Evolutionary conservation across 140 eudicot genomes (phyloP).

Genomic region (Stevia rebaudiana): DNA sequence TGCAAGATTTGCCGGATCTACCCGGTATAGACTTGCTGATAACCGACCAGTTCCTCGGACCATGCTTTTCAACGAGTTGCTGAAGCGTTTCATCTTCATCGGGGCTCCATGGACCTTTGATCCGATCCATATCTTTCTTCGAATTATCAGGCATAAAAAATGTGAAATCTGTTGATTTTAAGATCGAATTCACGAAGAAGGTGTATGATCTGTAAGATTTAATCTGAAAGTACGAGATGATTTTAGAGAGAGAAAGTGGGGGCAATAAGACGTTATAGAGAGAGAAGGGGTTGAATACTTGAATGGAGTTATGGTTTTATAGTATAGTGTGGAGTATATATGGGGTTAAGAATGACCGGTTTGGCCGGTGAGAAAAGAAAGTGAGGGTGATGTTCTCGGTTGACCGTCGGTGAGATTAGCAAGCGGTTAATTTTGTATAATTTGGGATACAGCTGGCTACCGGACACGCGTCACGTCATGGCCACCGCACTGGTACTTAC

Average conservation of each 20-base stretch:
- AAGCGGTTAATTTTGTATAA: slow-evolving; percentile 57
- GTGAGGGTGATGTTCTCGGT: slow-evolving; percentile 19
- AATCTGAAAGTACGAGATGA: neutral
- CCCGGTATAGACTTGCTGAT: slow-evolving; percentile 48
- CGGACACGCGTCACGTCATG: slow-evolving; percentile 72
- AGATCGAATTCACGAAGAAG: neutral
- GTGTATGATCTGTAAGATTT: neutral
- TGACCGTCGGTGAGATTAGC: slow-evolving; percentile 27
- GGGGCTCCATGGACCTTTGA: slow-evolving; percentile 59
- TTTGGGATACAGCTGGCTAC: slow-evolving; percentile 81
- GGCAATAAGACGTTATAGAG: neutral
- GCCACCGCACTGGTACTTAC: slow-evolving; percentile 42
- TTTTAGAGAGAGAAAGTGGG: slow-evolving; percentile 16
- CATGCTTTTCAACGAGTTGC: slow-evolving; percentile 36
- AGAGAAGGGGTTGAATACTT: neutral
- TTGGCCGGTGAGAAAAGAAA: slow-evolving; percentile 22
- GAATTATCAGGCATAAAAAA: slow-evolving; percentile 2
- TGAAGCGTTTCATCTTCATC: slow-evolving; percentile 41
- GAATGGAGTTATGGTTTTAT: slow-evolving; percentile 10
- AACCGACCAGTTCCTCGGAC: slow-evolving; percentile 44
- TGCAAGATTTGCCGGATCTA: slow-evolving; percentile 42
- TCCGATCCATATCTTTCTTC: slow-evolving; percentile 38
- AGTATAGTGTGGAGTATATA: slow-evolving; percentile 18
- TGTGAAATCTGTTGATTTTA: neutral
- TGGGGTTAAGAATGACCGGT: slow-evolving; percentile 30